Percentiles rank a stretch among this genome's conserved stretches.
Conservation (phyloP, 2,329 filamentous ascomycete species). For the Penicillium sp. region DNA sequence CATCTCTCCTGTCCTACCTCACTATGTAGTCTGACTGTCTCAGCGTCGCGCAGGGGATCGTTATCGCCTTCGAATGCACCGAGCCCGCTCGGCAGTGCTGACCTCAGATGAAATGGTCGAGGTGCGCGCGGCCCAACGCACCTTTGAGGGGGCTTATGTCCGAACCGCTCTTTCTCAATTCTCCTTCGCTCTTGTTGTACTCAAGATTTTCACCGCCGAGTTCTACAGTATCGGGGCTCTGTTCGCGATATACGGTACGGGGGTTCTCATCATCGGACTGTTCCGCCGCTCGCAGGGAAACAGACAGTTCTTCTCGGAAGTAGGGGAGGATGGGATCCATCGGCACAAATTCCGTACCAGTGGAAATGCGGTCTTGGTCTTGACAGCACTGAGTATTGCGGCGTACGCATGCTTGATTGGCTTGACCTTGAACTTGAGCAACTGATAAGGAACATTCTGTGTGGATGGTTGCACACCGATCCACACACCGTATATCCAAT, state of each 20-base stretch:
- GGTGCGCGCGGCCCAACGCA: constrained; percentile 89
- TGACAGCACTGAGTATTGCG: constrained; percentile 62
- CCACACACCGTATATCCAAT: constrained; percentile 1
- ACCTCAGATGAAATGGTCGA: constrained; percentile 86
- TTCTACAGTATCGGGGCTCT: constrained; percentile 97
- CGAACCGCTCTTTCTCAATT: constrained; percentile 93
- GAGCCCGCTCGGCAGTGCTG: constrained; percentile 78
- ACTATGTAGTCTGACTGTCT: constrained; percentile 16
- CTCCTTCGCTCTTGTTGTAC: constrained; percentile 87
- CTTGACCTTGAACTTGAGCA: constrained; percentile 54
- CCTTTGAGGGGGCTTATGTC: constrained; percentile 96
- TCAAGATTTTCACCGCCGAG: constrained; percentile 94
- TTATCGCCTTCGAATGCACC: constrained; percentile 77
- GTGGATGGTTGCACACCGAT: background rate
- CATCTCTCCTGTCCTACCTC: background rate
- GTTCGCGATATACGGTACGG: constrained; percentile 87
- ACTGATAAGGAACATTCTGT: constrained; percentile 19
- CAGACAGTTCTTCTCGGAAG: constrained; percentile 75
- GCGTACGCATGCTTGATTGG: constrained; percentile 62
- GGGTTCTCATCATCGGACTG: constrained; percentile 76
- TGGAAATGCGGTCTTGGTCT: constrained; percentile 63
- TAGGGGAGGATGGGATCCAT: constrained; percentile 59
- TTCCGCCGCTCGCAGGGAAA: constrained; percentile 91
- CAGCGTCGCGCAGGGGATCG: constrained; percentile 68
- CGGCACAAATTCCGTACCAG: constrained; percentile 64